Conservation (phyloP, 306 rosid species). For the Gastrolobium villosum region DNA sequence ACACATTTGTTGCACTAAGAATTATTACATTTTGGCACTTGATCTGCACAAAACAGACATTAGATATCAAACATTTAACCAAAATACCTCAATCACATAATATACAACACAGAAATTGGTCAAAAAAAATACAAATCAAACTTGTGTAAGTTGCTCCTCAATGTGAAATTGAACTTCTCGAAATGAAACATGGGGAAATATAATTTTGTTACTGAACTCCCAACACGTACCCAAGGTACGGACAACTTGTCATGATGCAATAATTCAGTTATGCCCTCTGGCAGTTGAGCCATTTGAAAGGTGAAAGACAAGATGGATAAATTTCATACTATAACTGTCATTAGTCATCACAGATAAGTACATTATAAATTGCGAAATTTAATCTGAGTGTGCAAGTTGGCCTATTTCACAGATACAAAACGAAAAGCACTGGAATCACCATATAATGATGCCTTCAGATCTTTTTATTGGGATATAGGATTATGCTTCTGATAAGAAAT, state of each 20-base stretch:
- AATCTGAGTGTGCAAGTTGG: too few relatives aligned
- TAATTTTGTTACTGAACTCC: too few relatives aligned
- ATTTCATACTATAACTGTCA: too few relatives aligned
- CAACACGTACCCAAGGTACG: conserved; percentile 84
- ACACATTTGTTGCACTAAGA: conserved; percentile 71
- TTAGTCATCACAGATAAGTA: too few relatives aligned
- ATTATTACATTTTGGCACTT: conserved; percentile 85
- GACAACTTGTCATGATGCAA: conserved; percentile 83
- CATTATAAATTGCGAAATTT: too few relatives aligned
- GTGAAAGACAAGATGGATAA: too few relatives aligned
- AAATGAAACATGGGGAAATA: too few relatives aligned
- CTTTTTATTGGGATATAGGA: too few relatives aligned
- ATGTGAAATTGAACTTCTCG: conserved; percentile 32
- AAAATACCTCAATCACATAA: background rate
- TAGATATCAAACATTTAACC: conserved; percentile 10
- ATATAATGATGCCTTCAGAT: too few relatives aligned
- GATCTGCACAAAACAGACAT: conserved; percentile 66
- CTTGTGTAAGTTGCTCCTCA: conserved; percentile 25
- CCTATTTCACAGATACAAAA: too few relatives aligned
- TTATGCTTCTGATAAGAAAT: too few relatives aligned
- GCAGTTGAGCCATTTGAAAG: conserved; percentile 96
- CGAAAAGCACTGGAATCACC: too few relatives aligned
- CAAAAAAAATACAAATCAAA: conserved; percentile 5
- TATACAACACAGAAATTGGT: conserved; percentile 1
- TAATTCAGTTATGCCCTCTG: conserved; percentile 94